Evolutionary conservation across 2,329 filamentous ascomycete genomes (phyloP).

Genomic region (Aspergillus eucalypticola): DNA sequence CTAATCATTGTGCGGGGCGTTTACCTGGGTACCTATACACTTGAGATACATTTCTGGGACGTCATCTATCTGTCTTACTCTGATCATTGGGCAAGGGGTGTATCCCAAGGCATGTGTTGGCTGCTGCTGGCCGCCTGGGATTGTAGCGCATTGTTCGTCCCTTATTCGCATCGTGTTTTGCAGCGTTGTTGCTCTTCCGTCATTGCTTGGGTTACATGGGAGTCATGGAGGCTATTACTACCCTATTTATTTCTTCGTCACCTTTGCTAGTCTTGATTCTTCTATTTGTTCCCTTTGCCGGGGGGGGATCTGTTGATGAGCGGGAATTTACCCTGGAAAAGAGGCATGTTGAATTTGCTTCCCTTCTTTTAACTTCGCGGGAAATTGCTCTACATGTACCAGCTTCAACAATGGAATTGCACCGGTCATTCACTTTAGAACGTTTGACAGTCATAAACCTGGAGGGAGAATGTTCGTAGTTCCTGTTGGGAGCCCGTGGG

Average conservation of each 20-base stretch:
- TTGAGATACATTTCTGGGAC: constrained; percentile 24
- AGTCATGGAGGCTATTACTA: background rate
- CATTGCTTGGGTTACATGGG: constrained; percentile 3
- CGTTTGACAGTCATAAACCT: background rate
- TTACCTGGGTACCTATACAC: constrained; percentile 26
- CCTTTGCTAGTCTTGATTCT: background rate
- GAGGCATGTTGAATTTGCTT: background rate
- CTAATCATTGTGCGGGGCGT: constrained; percentile 22
- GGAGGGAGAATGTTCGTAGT: background rate
- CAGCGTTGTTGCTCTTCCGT: constrained; percentile 9
- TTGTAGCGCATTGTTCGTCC: constrained; percentile 19
- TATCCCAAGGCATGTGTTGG: constrained; percentile 10
- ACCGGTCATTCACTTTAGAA: background rate
- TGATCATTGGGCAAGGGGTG: constrained; percentile 15
- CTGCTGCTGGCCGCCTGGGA: constrained; percentile 18
- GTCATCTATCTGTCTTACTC: background rate
- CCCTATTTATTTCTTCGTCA: background rate
- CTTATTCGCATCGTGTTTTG: constrained; percentile 15
- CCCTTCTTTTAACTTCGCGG: background rate
- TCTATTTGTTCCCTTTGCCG: constrained; percentile 5
- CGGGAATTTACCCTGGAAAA: background rate
- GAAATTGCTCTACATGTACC: background rate
- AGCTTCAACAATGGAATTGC: background rate
- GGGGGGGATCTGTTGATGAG: background rate
- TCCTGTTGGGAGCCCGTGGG: background rate